Base-by-base conservation (phyloP, 257 asterid genomes). In the Prunella vulgaris region DNA sequence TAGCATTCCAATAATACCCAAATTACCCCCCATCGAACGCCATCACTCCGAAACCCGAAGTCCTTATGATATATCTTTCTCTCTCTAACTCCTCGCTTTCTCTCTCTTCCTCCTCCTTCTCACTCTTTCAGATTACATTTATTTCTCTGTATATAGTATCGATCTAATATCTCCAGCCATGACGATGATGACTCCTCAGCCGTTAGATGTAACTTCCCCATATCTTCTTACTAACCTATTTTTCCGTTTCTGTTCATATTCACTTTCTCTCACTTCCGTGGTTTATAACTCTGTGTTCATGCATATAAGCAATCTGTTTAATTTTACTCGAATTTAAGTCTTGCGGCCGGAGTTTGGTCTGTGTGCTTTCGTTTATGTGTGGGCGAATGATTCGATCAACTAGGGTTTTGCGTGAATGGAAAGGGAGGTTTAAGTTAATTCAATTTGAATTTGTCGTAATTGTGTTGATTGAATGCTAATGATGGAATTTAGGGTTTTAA, bases 121-220 rank as follows among this genome's bases (percentile, higher is more conserved):
- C 68, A 58, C 58, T 42, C n/a, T n/a, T 74, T 46, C 74, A 40
- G 72, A 68, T 51, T 71, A 52, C 66, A 46, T 76, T 64, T 48
- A 56, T 52, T 74, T 66, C 71, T 68, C 83, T 78, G 81, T 44
- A 80, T 46, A 46, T 77, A 79, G 80, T 54, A 74, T 81, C 85
- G 86, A 87, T 66, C 42, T 63, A 54, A 22, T 79, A 66, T 60
- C 58, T 74, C 64, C 80, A 76, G 82, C 69, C 78, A 93, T 90
- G 96, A 90, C 98, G 78, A 77, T 88, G 89, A 74, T 88, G 84
- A 86, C 91, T 82, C 94, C 94, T 49, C 97, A 84, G 76, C 92
- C 95, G 62, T 77, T 88, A 77, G 96, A 90, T 85, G 97, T 88
- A 83, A 82, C 81, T 82, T 74, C 69, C 67, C 54, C 22, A 33